Evolutionary conservation across 208 protist species (phyloP).

Genomic region (Acanthamoeba triangularis): DNA sequence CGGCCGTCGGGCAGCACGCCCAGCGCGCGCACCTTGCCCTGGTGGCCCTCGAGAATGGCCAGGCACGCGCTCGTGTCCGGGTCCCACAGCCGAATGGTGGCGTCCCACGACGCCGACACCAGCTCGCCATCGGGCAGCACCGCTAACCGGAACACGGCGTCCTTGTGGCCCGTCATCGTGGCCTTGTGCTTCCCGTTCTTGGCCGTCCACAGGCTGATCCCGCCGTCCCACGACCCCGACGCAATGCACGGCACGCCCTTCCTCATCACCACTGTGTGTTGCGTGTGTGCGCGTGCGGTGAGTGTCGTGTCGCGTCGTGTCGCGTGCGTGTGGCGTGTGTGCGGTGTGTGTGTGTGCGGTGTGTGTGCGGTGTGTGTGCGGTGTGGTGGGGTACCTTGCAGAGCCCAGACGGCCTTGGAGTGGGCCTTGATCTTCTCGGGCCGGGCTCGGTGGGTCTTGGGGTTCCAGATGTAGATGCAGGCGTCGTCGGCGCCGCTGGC

Average conservation of each 20-base stretch:
- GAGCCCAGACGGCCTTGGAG: not conserved
- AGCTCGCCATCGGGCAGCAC: constrained; percentile 48
- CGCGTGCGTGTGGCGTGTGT: not conserved
- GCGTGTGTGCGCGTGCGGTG: not conserved
- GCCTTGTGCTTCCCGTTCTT: constrained; percentile 23
- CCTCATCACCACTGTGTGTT: constrained; percentile 25
- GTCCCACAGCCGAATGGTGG: constrained; percentile 48
- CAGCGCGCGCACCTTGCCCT: constrained; percentile 7
- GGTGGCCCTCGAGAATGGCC: constrained; percentile 7
- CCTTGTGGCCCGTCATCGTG: constrained; percentile 26
- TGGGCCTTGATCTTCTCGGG: not conserved
- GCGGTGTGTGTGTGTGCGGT: no score
- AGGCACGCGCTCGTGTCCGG: not conserved
- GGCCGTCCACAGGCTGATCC: constrained; percentile 17
- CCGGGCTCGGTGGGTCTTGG: not conserved
- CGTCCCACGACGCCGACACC: constrained; percentile 55
- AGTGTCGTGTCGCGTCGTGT: no score
- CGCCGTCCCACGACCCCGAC: constrained; percentile 37
- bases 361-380: no score
- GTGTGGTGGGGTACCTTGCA: not conserved
- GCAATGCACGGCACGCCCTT: constrained; percentile 24
- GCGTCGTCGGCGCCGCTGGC: not conserved
- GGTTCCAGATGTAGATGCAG: not conserved
- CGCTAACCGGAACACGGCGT: constrained; percentile 41
- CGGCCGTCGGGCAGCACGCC: constrained; percentile 6